phyloP scores from a whole-genome alignment of 768 basidiomycete species.

The Tricholoma matsutake region DNA sequence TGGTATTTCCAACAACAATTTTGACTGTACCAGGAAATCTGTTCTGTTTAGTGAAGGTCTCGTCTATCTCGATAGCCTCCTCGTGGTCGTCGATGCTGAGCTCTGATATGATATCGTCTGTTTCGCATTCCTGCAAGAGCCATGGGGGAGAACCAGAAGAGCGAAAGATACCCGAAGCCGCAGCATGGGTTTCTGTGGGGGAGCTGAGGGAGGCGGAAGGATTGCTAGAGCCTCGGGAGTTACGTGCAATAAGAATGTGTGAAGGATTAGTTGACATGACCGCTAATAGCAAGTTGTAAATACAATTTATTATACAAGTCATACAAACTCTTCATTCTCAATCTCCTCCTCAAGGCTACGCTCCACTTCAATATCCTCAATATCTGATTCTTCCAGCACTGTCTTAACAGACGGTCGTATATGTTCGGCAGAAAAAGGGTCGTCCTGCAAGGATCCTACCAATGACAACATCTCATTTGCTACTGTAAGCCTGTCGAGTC shows the following conservation, averaged over 20 bases:
- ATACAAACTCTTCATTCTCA: slow-evolving; percentile 25
- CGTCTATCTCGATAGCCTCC: slow-evolving; percentile 74
- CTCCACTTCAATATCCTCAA: slow-evolving; percentile 18
- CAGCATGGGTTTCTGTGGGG: slow-evolving; percentile 85
- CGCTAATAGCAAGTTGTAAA: slow-evolving; percentile 16
- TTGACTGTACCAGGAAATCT: slow-evolving; percentile 85
- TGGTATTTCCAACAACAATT: slow-evolving; percentile 84
- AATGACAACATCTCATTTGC: slow-evolving; percentile 94
- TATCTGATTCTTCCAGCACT: slow-evolving; percentile 15
- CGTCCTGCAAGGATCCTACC: slow-evolving; percentile 74
- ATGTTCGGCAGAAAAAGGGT: slow-evolving; percentile 71
- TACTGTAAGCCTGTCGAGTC: slow-evolving; percentile 62
- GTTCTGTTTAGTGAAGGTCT: slow-evolving; percentile 68
- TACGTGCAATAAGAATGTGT: slow-evolving; percentile 85
- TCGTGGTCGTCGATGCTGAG: slow-evolving; percentile 64
- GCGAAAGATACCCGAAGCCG: slow-evolving; percentile 80
- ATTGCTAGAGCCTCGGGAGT: slow-evolving; percentile 72
- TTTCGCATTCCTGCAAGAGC: slow-evolving; percentile 74
- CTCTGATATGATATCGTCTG: slow-evolving; percentile 66
- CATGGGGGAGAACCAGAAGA: slow-evolving; percentile 78
- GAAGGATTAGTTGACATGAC: slow-evolving; percentile 74
- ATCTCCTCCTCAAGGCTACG: slow-evolving; percentile 16
- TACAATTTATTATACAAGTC: slow-evolving; percentile 3
- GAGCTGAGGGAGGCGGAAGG: slow-evolving; percentile 79
- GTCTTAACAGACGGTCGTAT: slow-evolving; percentile 17